Evolutionary conservation across 257 asterid species (phyloP), one percentile per base, ranked within the genome.

Genomic region (Capsicum baccatum): DNA sequence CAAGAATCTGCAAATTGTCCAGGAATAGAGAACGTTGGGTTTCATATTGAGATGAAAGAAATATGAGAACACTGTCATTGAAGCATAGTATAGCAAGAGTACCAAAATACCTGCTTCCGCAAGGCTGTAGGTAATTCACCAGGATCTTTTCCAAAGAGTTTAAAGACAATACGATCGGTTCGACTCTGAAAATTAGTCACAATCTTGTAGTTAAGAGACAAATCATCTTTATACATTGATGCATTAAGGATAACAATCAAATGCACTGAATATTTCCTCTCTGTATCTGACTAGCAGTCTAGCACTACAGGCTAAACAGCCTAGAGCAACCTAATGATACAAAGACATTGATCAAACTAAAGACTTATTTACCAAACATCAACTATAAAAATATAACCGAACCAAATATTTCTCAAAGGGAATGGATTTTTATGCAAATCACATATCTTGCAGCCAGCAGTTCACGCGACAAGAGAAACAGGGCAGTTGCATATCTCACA

Each of bases 81-180:
- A 50, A 76, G 48, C 59, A 50, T 26, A 76, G 54, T 52, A 76
- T 14, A 52, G 82, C 26, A 78, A 33, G 64, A 78, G 82, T 5
- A 15, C 66, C 37, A 52, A 86, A 81, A 84, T 44, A 94, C 99
- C 97, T 94, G 95, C 44, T 89, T 58, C 58, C 95, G 91, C 79
- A 96, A 89, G 84, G 97, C 84, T 35, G 92, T 93, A 11, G 99
- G 99, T 88, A 94, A 88, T 79, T 96, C 96, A 87, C 97, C 90
- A 39, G 99, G 99, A 90, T 96, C 96, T 92, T 96, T 96, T 88
- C 93, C 99, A 89, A 96, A 96, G 85, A 96, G 91, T 88, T 96
- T 96, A 90, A 96, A 96, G 84, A 90, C 87, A 76, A 96, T 93
- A 79, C 95, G 91, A 57, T 97, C 99, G 44, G 94, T 94, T 6